Evolutionary conservation across 1,139 yeast genomes (phyloP).

Genomic region (Sugiyamaella grinbergsii): DNA sequence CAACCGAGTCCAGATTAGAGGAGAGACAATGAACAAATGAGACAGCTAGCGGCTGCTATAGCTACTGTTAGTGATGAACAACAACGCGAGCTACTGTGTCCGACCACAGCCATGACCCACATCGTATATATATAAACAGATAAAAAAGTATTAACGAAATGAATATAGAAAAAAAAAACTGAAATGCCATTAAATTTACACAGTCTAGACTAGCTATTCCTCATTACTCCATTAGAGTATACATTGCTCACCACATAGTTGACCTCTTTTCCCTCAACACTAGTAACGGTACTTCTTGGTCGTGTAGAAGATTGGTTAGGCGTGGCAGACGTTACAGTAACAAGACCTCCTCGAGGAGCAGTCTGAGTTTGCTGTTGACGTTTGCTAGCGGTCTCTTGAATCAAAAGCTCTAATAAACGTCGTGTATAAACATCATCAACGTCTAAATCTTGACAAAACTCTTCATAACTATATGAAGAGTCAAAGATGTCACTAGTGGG

Average conservation of each 20-base stretch:
- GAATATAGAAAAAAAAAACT: background rate
- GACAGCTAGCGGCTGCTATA: no score
- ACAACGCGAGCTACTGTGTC: no score
- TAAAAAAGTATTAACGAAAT: background rate
- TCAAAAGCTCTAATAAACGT: constrained; percentile 32
- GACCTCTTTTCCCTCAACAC: background rate
- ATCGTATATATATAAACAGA: background rate
- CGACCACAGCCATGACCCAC: background rate
- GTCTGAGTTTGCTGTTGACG: constrained; percentile 12
- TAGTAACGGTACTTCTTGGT: background rate
- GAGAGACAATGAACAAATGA: constrained; percentile 13
- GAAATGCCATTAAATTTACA: constrained; percentile 8
- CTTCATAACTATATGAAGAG: constrained; percentile 29
- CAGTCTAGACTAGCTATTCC: constrained; percentile 6
- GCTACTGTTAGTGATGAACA: background rate
- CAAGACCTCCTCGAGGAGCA: constrained; percentile 7
- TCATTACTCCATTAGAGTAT: constrained; percentile 5
- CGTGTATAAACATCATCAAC: constrained; percentile 30
- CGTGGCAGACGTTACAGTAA: constrained; percentile 3
- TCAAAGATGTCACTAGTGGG: constrained; percentile 6
- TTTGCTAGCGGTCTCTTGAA: constrained; percentile 32
- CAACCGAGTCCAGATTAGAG: constrained; percentile 39
- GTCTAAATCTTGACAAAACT: constrained; percentile 35
- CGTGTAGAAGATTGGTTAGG: background rate
- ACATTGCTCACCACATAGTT: constrained; percentile 9